Evolutionary conservation across 148 eudicot species (phyloP).

Genomic region (Nepenthes gracilis): DNA sequence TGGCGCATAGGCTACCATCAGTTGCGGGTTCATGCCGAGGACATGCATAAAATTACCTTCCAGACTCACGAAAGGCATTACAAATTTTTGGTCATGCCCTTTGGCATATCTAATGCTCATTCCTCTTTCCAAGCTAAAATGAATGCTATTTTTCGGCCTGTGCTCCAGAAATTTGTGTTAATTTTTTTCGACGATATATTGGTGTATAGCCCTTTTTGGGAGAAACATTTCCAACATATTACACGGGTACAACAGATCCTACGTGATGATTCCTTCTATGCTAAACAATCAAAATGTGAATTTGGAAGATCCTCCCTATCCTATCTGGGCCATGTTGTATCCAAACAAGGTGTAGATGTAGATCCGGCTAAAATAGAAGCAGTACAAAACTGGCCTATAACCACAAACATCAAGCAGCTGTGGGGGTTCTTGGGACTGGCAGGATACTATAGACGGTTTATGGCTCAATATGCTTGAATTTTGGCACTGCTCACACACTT

Average conservation of each 20-base stretch:
- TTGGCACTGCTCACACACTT: no score
- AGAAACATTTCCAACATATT: background rate
- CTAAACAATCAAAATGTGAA: background rate
- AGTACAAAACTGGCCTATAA: background rate
- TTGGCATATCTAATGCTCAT: background rate
- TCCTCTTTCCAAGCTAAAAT: background rate
- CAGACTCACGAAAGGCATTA: background rate
- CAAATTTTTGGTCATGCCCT: background rate
- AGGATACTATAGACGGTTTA: background rate
- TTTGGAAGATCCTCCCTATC: background rate
- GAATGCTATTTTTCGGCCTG: background rate
- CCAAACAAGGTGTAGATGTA: background rate
- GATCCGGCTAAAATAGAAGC: background rate
- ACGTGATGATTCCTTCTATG: background rate
- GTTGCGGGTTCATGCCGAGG: background rate
- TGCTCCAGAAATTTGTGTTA: no score
- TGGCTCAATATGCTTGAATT: no score
- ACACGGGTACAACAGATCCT: background rate
- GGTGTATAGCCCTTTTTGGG: no score
- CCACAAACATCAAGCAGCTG: background rate
- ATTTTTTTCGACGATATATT: no score
- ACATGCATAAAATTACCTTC: background rate
- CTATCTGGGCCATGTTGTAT: background rate
- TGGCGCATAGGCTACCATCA: background rate
- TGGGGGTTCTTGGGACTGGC: background rate